Evolutionary conservation across 352 stramenopile species (phyloP).

Genomic region (Saprolegnia diclina): DNA sequence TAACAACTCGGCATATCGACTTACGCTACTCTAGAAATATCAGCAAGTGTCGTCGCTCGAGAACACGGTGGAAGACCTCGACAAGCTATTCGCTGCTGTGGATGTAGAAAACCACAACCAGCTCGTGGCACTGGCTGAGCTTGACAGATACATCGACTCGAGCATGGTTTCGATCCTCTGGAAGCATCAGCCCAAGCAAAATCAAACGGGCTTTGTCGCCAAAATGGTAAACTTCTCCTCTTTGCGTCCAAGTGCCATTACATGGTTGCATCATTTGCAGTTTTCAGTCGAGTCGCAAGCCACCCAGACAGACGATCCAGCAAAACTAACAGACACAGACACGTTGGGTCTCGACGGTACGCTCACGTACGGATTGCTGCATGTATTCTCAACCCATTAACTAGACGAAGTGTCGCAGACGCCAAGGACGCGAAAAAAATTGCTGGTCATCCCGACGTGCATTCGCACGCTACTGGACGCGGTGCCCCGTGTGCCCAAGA

Average conservation of each 20-base stretch:
- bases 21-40: conserved; percentile 11
- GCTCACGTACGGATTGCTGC: background rate
- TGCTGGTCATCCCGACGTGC: conserved; percentile 27
- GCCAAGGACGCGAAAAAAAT: conserved; percentile 20
- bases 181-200: conserved; percentile 51
- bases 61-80: conserved; percentile 49
- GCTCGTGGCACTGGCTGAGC: conserved; percentile 41
- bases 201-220: conserved; percentile 46
- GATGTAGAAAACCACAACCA: conserved; percentile 39
- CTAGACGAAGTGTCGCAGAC: conserved; percentile 13
- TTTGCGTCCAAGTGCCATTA: conserved; percentile 38
- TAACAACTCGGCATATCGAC: background rate
- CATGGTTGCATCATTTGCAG: conserved; percentile 31
- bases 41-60: conserved; percentile 37
- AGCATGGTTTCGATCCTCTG: conserved; percentile 57
- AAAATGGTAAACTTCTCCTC: conserved; percentile 42
- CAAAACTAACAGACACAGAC: background rate
- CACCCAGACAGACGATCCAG: conserved; percentile 19
- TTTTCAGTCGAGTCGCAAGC: conserved; percentile 11
- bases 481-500: conserved; percentile 43
- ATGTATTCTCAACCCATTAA: background rate
- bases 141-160: conserved; percentile 69
- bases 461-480: conserved; percentile 49
- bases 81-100: conserved; percentile 48
- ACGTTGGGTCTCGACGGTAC: conserved; percentile 7